Evolutionary conservation across 352 stramenopile species (phyloP), one percentile per base, ranked within the genome.

Genomic region (Globisporangium nodosum): DNA sequence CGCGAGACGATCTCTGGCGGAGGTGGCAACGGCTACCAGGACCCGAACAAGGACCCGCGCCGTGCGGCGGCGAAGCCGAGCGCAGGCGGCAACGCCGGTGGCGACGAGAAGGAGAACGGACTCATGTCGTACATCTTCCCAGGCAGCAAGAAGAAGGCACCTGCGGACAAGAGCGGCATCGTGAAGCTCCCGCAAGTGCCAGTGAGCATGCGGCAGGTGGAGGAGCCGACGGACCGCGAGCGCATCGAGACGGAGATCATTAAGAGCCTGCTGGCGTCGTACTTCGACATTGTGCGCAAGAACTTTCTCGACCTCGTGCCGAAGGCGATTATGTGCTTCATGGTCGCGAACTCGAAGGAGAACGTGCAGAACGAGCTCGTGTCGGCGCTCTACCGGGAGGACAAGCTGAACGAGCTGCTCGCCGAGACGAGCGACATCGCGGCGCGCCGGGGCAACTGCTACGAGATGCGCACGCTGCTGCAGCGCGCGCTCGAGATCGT

Each of bases 271-370:
- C 71, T 96, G 16, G 91, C 96, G 46, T 98, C 94, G 1, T 99
- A 99, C 81, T 99, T 99, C 63, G 95, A 97, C 67, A 99, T 99
- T 64, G 97, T 99, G 49, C 82, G 94, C 51, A 98, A 98, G 84
- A 99, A 98, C 73, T 99, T 99, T 72, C 85, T 98, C 66, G 97
- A 99, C 68, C 81, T 99, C 66, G 97, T 99, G 43, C 97, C 97
- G 5, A 99, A 99, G 78, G 96, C 96, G n/a, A 98, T 99, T 68
- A 99, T 99, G 96, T 97, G 94, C 80, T 99, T 99, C 68, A 92
- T 99, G 87, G 87, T 97, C 30, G 87, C 86, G 27, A 67, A 94
- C 69, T 84, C 96, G 39, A 98, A 98, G 71, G 94, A 99, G 66
- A 97, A 97, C 48, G 86, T 99, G 58, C 96, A 99, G 73, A 99